Base-by-base conservation (phyloP, 345 rosid genomes). In the Abelmoschus esculentus region DNA sequence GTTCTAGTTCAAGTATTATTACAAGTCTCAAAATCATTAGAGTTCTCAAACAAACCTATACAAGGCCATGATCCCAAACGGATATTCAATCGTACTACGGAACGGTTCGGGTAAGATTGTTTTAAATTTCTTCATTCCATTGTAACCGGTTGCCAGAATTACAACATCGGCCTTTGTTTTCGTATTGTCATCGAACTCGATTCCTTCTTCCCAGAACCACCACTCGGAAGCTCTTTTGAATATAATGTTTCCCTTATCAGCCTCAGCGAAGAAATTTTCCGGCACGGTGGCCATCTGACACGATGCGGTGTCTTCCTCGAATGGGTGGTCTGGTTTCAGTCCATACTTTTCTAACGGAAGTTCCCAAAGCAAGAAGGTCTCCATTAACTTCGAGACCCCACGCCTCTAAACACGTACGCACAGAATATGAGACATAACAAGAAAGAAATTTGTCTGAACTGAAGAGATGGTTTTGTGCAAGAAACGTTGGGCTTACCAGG, bases 401-500 rank as follows among this genome's bases (percentile, higher is more conserved):
- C 50, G 15, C 50, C 50, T 46, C 50, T 46, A 31, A 3, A 31
- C 32, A 31, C 32, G 36, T 6, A 7, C 32, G 36, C 36, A 7
- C 26, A 22, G 26, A 22, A 22, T 22, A 22, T 22, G 12, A 46
- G 50, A 38, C 42, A 7, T 1, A 6, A 2, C 9, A 46, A 46
- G 50, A 46, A 46, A 46, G 15, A 11, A 12, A 46, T 2, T 46
- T 46, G 50, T 46, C 3, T 46, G 12, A 26, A 22, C n/a, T n/a
- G n/a, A n/a, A n/a, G n/a, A n/a, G n/a, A 46, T 56, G 5, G 52
- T 8, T 19, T 26, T 3, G 9, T 44, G 49, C 12, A 44, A 34
- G 17, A 32, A 32, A 18, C 6, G n/a, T 49, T 42, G 42, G 7
- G 74, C 76, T 54, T 67, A 88, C 98, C 88, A 92, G 1, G 29